Evolutionary conservation across 2,329 filamentous ascomycete species (phyloP).

Genomic region (Apiospora sp.): DNA sequence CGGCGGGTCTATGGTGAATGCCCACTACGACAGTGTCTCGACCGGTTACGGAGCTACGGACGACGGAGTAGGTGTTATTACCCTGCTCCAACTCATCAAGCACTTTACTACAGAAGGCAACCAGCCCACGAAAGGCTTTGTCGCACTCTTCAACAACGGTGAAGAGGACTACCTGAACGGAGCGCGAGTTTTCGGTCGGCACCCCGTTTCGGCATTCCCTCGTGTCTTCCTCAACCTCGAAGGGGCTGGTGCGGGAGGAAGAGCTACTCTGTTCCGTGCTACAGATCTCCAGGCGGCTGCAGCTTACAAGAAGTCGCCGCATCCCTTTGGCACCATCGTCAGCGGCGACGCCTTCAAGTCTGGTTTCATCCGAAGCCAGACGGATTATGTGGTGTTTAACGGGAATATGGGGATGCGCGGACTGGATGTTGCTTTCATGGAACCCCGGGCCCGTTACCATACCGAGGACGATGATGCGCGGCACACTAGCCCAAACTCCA

Average conservation of each 20-base stretch:
- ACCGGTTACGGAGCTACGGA: slow-evolving; percentile 91
- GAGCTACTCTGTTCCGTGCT: slow-evolving; percentile 83
- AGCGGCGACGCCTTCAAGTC: slow-evolving; percentile 82
- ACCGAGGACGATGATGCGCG: slow-evolving; percentile 83
- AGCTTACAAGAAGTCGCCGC: slow-evolving; percentile 72
- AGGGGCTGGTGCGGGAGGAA: slow-evolving; percentile 86
- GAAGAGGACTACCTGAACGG: slow-evolving; percentile 92
- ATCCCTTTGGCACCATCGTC: slow-evolving; percentile 84
- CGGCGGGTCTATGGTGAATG: slow-evolving; percentile 23
- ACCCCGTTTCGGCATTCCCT: slow-evolving; percentile 77
- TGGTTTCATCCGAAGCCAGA: slow-evolving; percentile 80
- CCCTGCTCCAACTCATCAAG: slow-evolving; percentile 81
- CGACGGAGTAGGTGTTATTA: slow-evolving; percentile 87
- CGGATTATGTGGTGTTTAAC: slow-evolving; percentile 85
- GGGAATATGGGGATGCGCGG: slow-evolving; percentile 80
- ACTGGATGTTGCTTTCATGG: slow-evolving; percentile 88
- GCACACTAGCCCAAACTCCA: slow-evolving; percentile 70
- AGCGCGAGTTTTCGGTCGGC: slow-evolving; percentile 81
- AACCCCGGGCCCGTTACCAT: slow-evolving; percentile 83
- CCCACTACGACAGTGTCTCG: slow-evolving; percentile 67
- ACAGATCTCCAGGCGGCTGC: slow-evolving; percentile 84
- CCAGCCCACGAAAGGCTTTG: slow-evolving; percentile 77
- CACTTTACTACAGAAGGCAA: slow-evolving; percentile 79
- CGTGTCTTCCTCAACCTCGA: slow-evolving; percentile 92
- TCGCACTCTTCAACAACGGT: slow-evolving; percentile 88